Base-by-base conservation (phyloP, 2,329 filamentous ascomycete species). In the Trichoderma polysporum region DNA sequence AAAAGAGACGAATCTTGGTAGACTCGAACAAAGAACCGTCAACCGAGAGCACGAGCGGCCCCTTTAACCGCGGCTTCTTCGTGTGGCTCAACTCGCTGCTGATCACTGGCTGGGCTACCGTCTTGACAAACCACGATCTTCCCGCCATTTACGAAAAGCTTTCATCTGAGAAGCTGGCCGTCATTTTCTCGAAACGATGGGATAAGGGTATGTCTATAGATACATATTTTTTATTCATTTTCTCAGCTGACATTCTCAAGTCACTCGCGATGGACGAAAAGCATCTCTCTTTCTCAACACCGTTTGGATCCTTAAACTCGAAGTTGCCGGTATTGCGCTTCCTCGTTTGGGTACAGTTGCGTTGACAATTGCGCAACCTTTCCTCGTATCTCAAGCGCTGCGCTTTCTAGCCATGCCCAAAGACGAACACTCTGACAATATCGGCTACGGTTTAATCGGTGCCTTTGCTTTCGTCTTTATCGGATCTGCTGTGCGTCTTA, bases 1-100 rank as follows among this genome's bases (percentile, higher is more conserved):
- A 78, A 62, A 78, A 78, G 68, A 72, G 75, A 8, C 67, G 45
- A 7, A 76, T 78, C 0, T 58, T 78, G 25, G 69, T 77, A 4
- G 75, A 82, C 5, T 73, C 84, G 3, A 82, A 79, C 54, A 73
- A 75, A 1, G 68, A 72, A 2, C 79, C 77, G 49, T 83, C 85
- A 1, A 80, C 78, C 0, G 86, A 88, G 71, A 81, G 81, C 3
- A 86, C 82, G 2, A 83, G 81, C 22, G 76, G 76, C 0, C 76
- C 74, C 0, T 69, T 77, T 2, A 74, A 67, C 31, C 73, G 74
- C 0, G 75, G 76, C 0, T 73, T 77, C 63, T 78, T 78, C 33
- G 66, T 77, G 25, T 78, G 76, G 76, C 67, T 78, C 15, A 77
- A 77, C 39, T 78, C 79, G 2, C 72, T 88, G 7, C 82, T 88